Evolutionary conservation across 805 yeast genomes (phyloP).

Genomic region (Blastobotrys parvus): DNA sequence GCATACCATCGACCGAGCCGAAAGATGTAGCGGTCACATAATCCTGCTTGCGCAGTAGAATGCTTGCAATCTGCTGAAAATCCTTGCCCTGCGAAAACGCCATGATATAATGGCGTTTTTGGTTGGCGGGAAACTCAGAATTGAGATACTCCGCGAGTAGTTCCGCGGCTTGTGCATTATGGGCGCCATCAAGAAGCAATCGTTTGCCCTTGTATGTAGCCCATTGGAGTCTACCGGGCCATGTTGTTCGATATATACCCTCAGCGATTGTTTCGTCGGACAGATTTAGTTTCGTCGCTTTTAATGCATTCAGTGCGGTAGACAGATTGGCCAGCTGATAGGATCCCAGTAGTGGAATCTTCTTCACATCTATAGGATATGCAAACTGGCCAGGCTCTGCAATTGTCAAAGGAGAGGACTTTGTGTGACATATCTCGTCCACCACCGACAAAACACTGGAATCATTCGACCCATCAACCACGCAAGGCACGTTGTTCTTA

Average conservation of each 20-base stretch:
- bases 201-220: constrained; percentile 24
- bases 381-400: constrained; percentile 5
- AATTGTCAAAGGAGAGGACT: constrained; percentile 1
- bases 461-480: constrained; percentile 64
- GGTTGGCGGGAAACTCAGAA: constrained; percentile 9
- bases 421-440: constrained; percentile 4
- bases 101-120: constrained; percentile 48
- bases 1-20: constrained; percentile 77
- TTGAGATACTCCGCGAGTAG: constrained; percentile 51
- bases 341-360: constrained; percentile 56
- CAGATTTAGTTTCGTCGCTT: constrained; percentile 28
- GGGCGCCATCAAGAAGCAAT: constrained; percentile 83
- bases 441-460: constrained; percentile 32
- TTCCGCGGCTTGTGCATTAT: constrained; percentile 77
- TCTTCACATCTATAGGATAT: constrained; percentile 5
- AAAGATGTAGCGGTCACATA: constrained; percentile 55
- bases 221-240: constrained; percentile 86
- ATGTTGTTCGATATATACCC: constrained; percentile 50
- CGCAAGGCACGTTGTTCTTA: constrained; percentile 50
- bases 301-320: constrained; percentile 53
- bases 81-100: constrained; percentile 75
- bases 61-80: constrained; percentile 40
- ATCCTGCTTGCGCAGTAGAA: constrained; percentile 45
- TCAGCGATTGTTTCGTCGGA: constrained; percentile 30
- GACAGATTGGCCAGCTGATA: constrained; percentile 68